Evolutionary conservation across 2,329 filamentous ascomycete species (phyloP).

Genomic region (Phoma herbarum): DNA sequence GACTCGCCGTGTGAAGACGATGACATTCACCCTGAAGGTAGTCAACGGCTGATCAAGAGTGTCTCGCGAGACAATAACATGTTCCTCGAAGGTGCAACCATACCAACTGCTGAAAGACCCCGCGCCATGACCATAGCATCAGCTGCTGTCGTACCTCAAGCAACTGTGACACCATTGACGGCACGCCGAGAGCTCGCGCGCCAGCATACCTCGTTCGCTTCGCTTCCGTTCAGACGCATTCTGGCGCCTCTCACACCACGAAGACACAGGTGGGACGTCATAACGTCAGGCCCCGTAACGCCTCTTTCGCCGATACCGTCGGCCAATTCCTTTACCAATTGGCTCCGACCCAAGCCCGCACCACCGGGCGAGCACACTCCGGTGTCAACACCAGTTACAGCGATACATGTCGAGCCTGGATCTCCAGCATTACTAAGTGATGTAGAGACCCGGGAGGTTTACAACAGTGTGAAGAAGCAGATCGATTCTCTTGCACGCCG

Average conservation of each 20-base stretch:
- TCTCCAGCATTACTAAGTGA: not conserved
- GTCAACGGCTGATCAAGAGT: not conserved
- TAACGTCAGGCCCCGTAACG: constrained; percentile 20
- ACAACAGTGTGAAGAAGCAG: not conserved
- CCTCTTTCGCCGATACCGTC: constrained; percentile 25
- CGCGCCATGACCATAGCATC: constrained; percentile 7
- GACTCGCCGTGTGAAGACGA: not conserved
- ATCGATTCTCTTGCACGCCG: constrained; percentile 11
- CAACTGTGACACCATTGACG: not conserved
- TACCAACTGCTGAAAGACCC: not conserved
- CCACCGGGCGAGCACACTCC: constrained; percentile 5
- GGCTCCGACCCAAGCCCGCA: constrained; percentile 18
- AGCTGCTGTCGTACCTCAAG: constrained; percentile 7
- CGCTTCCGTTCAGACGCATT: not conserved
- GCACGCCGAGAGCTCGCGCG: not conserved
- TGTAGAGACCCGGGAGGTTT: not conserved
- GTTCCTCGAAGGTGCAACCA: not conserved
- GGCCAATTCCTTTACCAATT: constrained; percentile 33
- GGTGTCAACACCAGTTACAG: not conserved
- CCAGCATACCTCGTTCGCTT: constrained; percentile 1
- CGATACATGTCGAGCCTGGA: not conserved
- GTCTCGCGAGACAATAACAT: not conserved
- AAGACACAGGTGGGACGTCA: constrained; percentile 27
- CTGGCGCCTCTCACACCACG: constrained; percentile 19
- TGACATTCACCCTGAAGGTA: not conserved